Percentiles rank a stretch among this genome's conserved stretches.
These are phyloP conservation scores for Annona squamosa DNA, from an alignment of 164 flowering plant genomes.

Conservation along the genomic window DNA sequence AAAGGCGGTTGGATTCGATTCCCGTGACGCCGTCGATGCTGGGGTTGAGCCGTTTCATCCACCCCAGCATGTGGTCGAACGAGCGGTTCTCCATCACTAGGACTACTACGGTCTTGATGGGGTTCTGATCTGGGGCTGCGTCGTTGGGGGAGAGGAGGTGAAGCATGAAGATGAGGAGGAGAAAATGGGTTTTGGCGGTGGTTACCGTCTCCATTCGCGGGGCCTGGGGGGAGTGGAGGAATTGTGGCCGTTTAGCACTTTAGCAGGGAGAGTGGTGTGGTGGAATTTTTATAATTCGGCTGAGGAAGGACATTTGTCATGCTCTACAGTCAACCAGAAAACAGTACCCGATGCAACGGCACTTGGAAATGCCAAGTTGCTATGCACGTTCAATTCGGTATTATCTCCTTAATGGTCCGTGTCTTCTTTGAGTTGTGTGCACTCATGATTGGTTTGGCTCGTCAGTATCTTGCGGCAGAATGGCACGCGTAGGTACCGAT, in stretches of 20 bases:
- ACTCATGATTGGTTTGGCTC: too few relatives aligned
- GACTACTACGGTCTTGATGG: constrained; percentile 59
- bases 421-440: too few relatives aligned
- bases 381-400: too few relatives aligned
- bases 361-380: too few relatives aligned
- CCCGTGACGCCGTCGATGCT: constrained; percentile 74
- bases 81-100: constrained; percentile 79
- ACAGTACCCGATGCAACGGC: too few relatives aligned
- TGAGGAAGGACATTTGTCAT: too few relatives aligned
- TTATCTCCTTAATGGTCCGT: too few relatives aligned
- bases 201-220: background rate
- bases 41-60: constrained; percentile 69
- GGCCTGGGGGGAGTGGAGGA: background rate
- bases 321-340: too few relatives aligned
- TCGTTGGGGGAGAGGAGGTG: background rate
- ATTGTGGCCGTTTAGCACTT: background rate
- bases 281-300: too few relatives aligned
- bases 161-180: background rate
- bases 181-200: background rate
- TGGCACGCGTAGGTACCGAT: too few relatives aligned
- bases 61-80: constrained; percentile 81
- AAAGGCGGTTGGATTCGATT: constrained; percentile 43
- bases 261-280: too few relatives aligned
- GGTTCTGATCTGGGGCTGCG: constrained; percentile 2
- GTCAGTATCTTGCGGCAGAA: too few relatives aligned